Percentiles rank a stretch among this genome's conserved stretches.
These are phyloP conservation scores for Nannochloropsis salina DNA, from an alignment of 108 stramenopile genomes.

Conservation along the genomic window DNA sequence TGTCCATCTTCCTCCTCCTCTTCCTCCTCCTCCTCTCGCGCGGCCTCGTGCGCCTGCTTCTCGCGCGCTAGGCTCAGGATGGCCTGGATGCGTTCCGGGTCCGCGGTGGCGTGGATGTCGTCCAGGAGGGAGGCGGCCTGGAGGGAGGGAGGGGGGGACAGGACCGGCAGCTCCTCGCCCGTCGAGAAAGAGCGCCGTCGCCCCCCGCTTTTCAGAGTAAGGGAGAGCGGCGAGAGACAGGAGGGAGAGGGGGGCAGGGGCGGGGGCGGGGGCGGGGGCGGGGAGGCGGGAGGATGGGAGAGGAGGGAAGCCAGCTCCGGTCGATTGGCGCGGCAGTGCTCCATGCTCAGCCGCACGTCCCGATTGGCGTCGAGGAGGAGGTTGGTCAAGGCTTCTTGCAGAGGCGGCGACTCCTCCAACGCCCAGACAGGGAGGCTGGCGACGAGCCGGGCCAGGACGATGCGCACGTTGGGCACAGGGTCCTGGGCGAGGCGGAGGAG, in stretches of 20 bases:
- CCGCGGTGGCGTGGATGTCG: neutral
- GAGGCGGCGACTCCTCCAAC: neutral
- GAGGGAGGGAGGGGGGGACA: neutral
- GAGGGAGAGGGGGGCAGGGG: neutral
- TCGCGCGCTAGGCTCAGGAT: neutral
- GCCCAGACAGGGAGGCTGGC: neutral
- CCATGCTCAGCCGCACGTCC: neutral
- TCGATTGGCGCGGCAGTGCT: neutral
- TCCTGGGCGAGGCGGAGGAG: neutral
- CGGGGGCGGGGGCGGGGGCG: neutral
- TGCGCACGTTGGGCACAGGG: neutral
- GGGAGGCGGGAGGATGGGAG: neutral
- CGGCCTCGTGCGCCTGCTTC: neutral
- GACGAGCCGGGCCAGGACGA: neutral
- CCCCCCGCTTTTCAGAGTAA: no score
- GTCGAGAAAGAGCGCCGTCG: no score
- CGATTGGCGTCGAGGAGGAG: neutral
- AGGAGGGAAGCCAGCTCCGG: neutral
- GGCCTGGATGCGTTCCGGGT: neutral
- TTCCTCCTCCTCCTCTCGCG: neutral
- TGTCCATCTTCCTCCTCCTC: neutral
- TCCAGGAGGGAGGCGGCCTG: neutral
- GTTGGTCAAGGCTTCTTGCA: neutral
- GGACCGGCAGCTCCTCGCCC: neutral
- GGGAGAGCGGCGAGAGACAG: constrained; percentile 1